Base-by-base conservation (phyloP, 441 rosid species). In the Jatropha podagrica region DNA sequence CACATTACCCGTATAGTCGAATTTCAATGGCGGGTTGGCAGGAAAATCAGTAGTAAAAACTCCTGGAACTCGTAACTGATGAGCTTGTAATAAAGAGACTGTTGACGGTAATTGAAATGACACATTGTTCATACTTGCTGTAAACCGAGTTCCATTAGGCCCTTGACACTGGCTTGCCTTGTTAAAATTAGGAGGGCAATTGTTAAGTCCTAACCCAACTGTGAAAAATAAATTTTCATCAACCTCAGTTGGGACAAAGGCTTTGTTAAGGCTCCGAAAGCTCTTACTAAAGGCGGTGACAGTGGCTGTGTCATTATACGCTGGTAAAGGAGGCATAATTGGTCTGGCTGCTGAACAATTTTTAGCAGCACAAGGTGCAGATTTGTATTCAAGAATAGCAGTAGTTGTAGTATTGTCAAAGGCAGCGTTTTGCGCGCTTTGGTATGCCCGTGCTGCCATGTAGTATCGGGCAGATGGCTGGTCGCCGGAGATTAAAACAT, bases 41-140 rank as follows among this genome's bases (percentile, higher is more conserved):
- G 96, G 98, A 37, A 94, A 94, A 82, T 92, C 96, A 1, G 94
- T 83, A 4, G 96, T 91, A 87, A 84, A 94, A 38, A 92, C 92
- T n/a, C 87, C 85, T 6, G 86, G 90, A 2, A 92, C 83, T 0
- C 92, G 78, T 3, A 82, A 86, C 2, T 88, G 83, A 76, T 90
- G 90, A 74, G 97, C 97, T 83, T 94, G 95, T 59, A 94, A 74
- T 7, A 92, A 79, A 38, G 97, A 91, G 84, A 85, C 88, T 73
- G 59, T 89, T 0, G 85, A 82, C 0, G 97, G 98, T 1, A 91
- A 86, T 59, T 84, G 88, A 69, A 94, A 92, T 1, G 98, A 94
- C 2, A 87, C 87, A 56, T 94, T 94, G 88, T 92, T 94, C 86
- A 92, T 88, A 17, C 97, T 86, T 3, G 98, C 88, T 0, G 97